These are phyloP conservation scores for Aschersonia sp. DNA, from an alignment of 2,329 filamentous ascomycete species.

Conservation along the genomic window DNA sequence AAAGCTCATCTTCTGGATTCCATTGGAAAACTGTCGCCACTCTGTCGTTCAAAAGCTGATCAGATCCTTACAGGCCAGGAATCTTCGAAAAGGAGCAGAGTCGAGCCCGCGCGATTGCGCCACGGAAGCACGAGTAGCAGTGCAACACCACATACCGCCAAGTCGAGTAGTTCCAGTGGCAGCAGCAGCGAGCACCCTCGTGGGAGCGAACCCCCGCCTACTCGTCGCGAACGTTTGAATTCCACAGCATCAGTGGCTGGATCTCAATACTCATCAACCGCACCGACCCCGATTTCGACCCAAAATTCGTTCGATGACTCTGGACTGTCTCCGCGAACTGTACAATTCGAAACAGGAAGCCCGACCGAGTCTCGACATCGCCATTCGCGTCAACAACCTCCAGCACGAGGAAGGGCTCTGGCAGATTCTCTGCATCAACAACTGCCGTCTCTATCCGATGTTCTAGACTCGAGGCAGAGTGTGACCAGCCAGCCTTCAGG, in stretches of 20 bases:
- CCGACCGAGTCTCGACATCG: slow-evolving; percentile 13
- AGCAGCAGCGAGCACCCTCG: slow-evolving; percentile 31
- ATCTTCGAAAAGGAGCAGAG: slow-evolving; percentile 30
- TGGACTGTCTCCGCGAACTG: slow-evolving; percentile 25
- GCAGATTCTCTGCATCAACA: slow-evolving; percentile 15
- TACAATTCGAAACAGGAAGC: slow-evolving; percentile 20
- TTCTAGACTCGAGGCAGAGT: slow-evolving; percentile 23
- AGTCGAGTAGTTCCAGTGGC: slow-evolving; percentile 25
- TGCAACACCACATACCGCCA: slow-evolving; percentile 20
- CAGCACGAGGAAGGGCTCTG: slow-evolving; percentile 12
- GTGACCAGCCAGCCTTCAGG: background rate
- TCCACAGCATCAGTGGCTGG: slow-evolving; percentile 32
- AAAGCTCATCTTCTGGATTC: background rate
- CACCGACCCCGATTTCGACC: slow-evolving; percentile 19
- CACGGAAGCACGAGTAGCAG: slow-evolving; percentile 27
- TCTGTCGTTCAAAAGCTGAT: background rate
- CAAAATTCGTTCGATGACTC: slow-evolving; percentile 26
- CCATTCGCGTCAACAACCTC: slow-evolving; percentile 12
- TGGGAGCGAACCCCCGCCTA: slow-evolving; percentile 32
- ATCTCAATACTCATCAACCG: slow-evolving; percentile 26
- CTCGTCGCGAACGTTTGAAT: slow-evolving; percentile 30
- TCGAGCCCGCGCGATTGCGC: slow-evolving; percentile 22
- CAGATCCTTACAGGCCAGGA: slow-evolving; percentile 16
- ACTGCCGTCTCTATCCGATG: slow-evolving; percentile 32
- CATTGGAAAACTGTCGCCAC: background rate